These are phyloP conservation scores for Nakataea oryzae DNA, from an alignment of 2,329 filamentous ascomycete species.

Conservation along the genomic window DNA sequence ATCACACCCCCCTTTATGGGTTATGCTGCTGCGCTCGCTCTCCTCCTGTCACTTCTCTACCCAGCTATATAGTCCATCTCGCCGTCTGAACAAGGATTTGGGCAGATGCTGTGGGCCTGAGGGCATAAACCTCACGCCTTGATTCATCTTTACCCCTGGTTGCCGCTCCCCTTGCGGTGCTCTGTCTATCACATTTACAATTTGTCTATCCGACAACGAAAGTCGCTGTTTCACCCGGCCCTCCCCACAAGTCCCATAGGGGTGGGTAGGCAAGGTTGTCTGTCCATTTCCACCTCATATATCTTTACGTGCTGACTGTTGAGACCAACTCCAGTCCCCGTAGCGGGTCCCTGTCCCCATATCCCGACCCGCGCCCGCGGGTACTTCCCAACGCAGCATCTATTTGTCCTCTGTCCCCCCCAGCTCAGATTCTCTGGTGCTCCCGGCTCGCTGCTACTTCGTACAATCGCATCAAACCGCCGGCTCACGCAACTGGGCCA, in stretches of 20 bases:
- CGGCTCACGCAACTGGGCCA: not conserved
- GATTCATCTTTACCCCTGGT: not conserved
- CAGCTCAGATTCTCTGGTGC: too few species aligned
- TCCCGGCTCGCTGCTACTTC: not conserved
- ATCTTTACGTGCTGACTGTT: too few species aligned
- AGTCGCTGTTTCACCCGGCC: not conserved
- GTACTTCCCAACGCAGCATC: not conserved
- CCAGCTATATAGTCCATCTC: not conserved
- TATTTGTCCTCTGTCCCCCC: not conserved
- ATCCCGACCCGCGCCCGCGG: not conserved
- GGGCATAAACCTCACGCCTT: not conserved
- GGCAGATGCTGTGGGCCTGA: not conserved
- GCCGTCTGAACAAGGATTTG: not conserved
- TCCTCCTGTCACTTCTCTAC: not conserved
- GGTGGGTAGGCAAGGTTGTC: too few species aligned
- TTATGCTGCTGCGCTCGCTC: not conserved
- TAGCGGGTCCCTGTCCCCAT: not conserved
- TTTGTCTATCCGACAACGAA: too few species aligned
- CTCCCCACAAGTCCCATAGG: not conserved
- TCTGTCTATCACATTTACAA: not conserved
- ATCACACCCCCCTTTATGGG: not conserved
- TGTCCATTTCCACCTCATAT: too few species aligned
- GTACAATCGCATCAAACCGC: not conserved
- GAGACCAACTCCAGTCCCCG: not conserved
- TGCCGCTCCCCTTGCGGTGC: too few species aligned